phyloP scores from a whole-genome alignment of 805 yeast species.

The Metschnikowia amazonensis region DNA sequence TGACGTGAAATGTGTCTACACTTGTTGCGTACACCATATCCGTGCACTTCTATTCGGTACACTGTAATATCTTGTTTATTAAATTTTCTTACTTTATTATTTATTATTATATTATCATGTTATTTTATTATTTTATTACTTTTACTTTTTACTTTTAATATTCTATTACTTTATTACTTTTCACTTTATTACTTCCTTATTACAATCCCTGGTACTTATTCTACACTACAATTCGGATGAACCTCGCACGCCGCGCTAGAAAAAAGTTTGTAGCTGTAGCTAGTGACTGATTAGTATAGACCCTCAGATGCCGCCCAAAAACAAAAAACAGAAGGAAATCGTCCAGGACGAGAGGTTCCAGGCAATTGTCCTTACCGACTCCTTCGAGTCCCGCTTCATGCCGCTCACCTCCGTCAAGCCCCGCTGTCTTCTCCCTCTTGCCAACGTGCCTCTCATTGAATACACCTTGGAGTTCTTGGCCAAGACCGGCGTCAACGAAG shows the following conservation, averaged over 20 bases:
- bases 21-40: no score
- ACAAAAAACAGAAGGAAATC: slow-evolving; percentile 52
- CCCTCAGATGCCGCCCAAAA: slow-evolving; percentile 42
- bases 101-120: no score
- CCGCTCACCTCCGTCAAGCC: slow-evolving; percentile 86
- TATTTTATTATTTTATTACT: no score
- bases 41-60: no score
- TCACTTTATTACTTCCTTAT: no score
- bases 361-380: slow-evolving; percentile 92
- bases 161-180: no score
- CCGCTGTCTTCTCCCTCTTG: slow-evolving; percentile 86
- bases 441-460: slow-evolving; percentile 90
- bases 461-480: slow-evolving; percentile 94
- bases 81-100: no score
- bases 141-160: no score
- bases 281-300: not conserved
- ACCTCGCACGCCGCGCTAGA: slow-evolving; percentile 5
- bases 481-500: slow-evolving; percentile 84
- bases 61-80: no score
- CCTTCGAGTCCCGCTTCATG: slow-evolving; percentile 87
- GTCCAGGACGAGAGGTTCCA: slow-evolving; percentile 75
- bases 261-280: slow-evolving; percentile 2
- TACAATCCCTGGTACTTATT: no score
- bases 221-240: not conserved
- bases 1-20: no score